Conservation (phyloP, 768 basidiomycete species). For the Bullera alba region DNA sequence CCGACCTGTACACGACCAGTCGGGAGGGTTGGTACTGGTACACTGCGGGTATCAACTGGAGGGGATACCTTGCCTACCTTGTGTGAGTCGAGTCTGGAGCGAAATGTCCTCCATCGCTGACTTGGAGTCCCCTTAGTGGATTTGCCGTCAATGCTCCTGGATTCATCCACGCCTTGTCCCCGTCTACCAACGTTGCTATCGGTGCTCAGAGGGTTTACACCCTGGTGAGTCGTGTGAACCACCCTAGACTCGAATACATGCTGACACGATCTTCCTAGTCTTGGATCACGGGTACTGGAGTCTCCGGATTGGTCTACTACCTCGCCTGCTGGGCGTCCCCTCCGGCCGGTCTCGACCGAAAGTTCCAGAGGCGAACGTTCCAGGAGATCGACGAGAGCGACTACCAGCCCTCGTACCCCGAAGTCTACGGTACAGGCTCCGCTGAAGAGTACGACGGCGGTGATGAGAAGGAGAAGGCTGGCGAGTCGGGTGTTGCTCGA, state of each 20-base stretch:
- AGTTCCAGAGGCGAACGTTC: constrained; percentile 56
- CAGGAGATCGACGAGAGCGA: constrained; percentile 53
- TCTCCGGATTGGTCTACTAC: constrained; percentile 61
- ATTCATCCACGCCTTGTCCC: constrained; percentile 63
- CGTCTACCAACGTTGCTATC: constrained; percentile 52
- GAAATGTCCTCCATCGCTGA: constrained; percentile 54
- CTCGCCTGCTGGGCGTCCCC: constrained; percentile 59
- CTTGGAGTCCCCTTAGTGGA: constrained; percentile 55
- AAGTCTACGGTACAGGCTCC: neutral
- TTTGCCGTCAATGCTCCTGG: constrained; percentile 77
- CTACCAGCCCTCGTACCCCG: neutral
- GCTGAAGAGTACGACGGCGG: neutral
- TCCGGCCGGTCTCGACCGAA: constrained; percentile 51
- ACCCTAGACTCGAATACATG: neutral
- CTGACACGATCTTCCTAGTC: constrained; percentile 57
- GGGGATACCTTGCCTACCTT: constrained; percentile 50
- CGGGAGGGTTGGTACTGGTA: constrained; percentile 68
- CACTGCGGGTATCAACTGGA: constrained; percentile 64
- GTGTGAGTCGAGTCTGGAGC: constrained; percentile 1
- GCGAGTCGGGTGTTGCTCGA: neutral
- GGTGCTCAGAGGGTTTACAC: constrained; percentile 55
- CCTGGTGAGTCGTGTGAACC: constrained; percentile 10
- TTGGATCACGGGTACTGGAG: constrained; percentile 76
- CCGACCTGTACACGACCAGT: constrained; percentile 59
- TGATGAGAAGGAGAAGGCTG: neutral